A percentile compares a stretch with the other conserved stretches of the same genome.
Evolutionary conservation across 371 early-diverging fungal genomes (phyloP).

Genomic region (Syncephalis plumigaleata): DNA sequence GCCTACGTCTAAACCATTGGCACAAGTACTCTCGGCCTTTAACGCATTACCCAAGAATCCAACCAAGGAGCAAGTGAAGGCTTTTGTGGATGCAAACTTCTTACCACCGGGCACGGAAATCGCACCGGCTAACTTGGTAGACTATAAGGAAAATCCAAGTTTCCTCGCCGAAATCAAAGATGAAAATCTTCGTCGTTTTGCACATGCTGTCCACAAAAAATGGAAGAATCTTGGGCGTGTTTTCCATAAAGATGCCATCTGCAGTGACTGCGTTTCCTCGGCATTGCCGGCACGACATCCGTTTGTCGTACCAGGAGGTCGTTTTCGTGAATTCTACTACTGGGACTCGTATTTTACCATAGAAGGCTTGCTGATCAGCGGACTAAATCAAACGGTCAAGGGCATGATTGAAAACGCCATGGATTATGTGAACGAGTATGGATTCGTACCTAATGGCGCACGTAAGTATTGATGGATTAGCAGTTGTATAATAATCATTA

Average conservation of each 20-base stretch:
- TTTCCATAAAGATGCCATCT: conserved; percentile 24
- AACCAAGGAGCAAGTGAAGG: conserved; percentile 16
- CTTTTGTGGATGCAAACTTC: conserved; percentile 45
- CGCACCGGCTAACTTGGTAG: conserved; percentile 9
- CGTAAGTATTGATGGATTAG: neutral
- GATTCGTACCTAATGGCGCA: conserved; percentile 34
- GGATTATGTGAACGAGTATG: conserved; percentile 44
- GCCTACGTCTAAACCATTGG: conserved; percentile 36
- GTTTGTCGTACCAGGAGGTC: conserved; percentile 81
- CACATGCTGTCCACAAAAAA: conserved; percentile 21
- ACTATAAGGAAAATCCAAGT: conserved; percentile 13
- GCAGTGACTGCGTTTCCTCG: conserved; percentile 31
- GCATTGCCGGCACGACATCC: conserved; percentile 29
- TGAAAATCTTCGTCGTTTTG: conserved; percentile 28
- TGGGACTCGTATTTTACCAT: conserved; percentile 83
- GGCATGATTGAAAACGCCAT: conserved; percentile 52
- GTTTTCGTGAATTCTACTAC: conserved; percentile 82
- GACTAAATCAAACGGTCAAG: conserved; percentile 31
- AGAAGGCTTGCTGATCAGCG: conserved; percentile 54
- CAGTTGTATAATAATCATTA: conserved; percentile 42
- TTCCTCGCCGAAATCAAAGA: conserved; percentile 30
- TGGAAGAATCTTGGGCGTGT: conserved; percentile 41
- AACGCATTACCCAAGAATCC: conserved; percentile 23
- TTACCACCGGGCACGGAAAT: conserved; percentile 24
- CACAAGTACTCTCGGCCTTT: conserved; percentile 32